Percentiles rank a stretch among this genome's conserved stretches.
Evolutionary conservation across 2,329 filamentous ascomycete species (phyloP).

Genomic region (Ophiocordyceps sinensis): DNA sequence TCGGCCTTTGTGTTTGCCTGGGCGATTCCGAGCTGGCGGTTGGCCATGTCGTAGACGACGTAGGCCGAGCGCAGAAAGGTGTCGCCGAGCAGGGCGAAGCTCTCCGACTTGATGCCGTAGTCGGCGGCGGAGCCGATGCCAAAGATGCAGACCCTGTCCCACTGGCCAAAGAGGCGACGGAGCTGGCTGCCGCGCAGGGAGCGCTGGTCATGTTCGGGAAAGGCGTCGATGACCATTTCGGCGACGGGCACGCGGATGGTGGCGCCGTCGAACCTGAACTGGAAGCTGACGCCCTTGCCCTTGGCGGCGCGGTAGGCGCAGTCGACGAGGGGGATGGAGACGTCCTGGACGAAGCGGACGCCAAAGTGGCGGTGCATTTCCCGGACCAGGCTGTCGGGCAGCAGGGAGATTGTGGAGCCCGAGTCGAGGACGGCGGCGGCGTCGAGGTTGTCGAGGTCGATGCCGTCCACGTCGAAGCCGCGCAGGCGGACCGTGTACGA

Average conservation of each 20-base stretch:
- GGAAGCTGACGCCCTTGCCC: slow-evolving; percentile 28
- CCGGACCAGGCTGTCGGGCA: slow-evolving; percentile 44
- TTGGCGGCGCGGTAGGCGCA: slow-evolving; percentile 32
- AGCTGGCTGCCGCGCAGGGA: slow-evolving; percentile 23
- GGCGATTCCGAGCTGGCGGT: slow-evolving; percentile 35
- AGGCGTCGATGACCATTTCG: slow-evolving; percentile 35
- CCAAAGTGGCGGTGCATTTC: slow-evolving; percentile 37
- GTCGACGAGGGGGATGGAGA: slow-evolving; percentile 35
- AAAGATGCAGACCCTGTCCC: slow-evolving; percentile 35
- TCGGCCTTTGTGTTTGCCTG: slow-evolving; percentile 36
- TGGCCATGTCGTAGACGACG: slow-evolving; percentile 38
- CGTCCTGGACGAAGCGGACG: slow-evolving; percentile 23
- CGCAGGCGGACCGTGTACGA: slow-evolving; percentile 20
- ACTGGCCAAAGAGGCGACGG: slow-evolving; percentile 17
- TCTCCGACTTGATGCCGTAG: slow-evolving; percentile 13
- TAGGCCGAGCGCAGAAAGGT: slow-evolving; percentile 43
- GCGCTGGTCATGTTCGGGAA: slow-evolving; percentile 25
- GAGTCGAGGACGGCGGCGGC: slow-evolving; percentile 56
- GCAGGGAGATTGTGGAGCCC: slow-evolving; percentile 54
- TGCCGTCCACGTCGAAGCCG: slow-evolving; percentile 23
- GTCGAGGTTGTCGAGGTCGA: slow-evolving; percentile 22
- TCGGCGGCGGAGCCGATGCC: slow-evolving; percentile 31
- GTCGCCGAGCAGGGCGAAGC: slow-evolving; percentile 38
- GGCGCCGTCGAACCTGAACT: slow-evolving; percentile 35
- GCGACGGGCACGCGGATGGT: slow-evolving; percentile 35